Evolutionary conservation across 1,284 basidiomycete species (phyloP).

Genomic region (Neonothopanus nambi): DNA sequence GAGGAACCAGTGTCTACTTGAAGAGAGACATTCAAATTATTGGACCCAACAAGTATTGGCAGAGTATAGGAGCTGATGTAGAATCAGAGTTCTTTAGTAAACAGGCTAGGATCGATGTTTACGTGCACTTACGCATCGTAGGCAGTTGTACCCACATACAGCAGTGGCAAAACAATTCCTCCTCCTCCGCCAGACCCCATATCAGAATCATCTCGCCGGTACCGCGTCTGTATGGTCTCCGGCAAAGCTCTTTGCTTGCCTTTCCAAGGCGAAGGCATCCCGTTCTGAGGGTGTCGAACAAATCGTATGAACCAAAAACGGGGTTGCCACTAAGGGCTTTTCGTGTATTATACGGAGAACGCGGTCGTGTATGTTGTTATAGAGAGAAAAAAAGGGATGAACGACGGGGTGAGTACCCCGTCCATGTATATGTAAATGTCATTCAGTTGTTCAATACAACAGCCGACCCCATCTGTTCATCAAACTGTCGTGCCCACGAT

Average conservation of each 20-base stretch:
- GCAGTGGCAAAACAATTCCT: conserved; percentile 54
- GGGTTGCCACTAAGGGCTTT: too few species aligned
- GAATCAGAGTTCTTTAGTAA: background rate
- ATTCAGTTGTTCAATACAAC: background rate
- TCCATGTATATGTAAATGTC: background rate
- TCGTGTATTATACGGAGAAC: background rate
- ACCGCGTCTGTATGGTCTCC: conserved; percentile 3
- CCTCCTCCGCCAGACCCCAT: conserved; percentile 41
- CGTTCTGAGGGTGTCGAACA: background rate
- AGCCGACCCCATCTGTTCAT: background rate
- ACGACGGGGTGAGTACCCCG: background rate
- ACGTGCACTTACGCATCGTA: conserved; percentile 52
- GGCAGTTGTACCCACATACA: conserved; percentile 47
- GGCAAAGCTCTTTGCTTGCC: conserved; percentile 19
- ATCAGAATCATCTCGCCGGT: conserved; percentile 7
- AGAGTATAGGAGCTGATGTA: conserved; percentile 49
- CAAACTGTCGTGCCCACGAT: background rate
- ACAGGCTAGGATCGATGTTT: conserved; percentile 3
- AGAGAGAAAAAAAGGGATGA: background rate
- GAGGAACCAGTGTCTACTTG: conserved; percentile 78
- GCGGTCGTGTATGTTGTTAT: background rate
- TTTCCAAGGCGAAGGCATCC: conserved; percentile 13
- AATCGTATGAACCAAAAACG: background rate
- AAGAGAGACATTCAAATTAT: conserved; percentile 51
- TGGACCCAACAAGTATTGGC: conserved; percentile 50